Conservation (phyloP, 169 alveolate genomes). For the Besnoitia besnoiti region DNA sequence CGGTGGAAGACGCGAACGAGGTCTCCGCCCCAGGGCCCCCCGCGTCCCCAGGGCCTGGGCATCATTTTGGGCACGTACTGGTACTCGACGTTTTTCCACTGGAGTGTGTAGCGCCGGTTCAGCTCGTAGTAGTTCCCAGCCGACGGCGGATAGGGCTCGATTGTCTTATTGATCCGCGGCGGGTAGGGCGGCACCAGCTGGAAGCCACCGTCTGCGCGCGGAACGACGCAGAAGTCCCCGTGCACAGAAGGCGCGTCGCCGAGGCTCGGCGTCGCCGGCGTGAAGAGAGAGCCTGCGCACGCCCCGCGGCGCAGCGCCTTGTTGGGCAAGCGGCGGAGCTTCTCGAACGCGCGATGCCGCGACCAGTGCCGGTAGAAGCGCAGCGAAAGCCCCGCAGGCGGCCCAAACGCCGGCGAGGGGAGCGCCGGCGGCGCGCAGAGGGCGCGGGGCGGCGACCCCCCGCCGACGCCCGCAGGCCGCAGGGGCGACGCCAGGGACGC, state of each 20-base stretch:
- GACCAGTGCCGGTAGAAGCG: slow-evolving; percentile 8
- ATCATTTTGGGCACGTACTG: slow-evolving; percentile 18
- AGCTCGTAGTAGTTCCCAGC: slow-evolving; percentile 1
- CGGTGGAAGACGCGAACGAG: slow-evolving; percentile 23
- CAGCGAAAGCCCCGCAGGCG: background rate
- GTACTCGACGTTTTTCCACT: slow-evolving; percentile 57
- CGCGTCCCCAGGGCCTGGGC: slow-evolving; percentile 31
- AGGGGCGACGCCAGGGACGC: no score
- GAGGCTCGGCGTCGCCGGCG: background rate
- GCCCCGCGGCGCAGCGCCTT: background rate
- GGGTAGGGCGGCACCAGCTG: slow-evolving; percentile 57
- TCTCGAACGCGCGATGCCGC: background rate
- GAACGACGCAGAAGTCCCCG: slow-evolving; percentile 15
- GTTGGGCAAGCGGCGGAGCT: slow-evolving; percentile 6
- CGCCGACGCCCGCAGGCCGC: no score
- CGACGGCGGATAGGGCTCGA: slow-evolving; percentile 42
- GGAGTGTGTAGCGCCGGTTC: background rate
- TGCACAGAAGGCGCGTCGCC: background rate
- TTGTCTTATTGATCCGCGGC: slow-evolving; percentile 29
- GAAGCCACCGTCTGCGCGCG: slow-evolving; percentile 25
- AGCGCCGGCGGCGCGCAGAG: background rate
- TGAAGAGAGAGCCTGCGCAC: slow-evolving; percentile 15
- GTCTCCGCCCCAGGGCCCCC: slow-evolving; percentile 53
- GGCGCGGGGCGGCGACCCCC: no score
- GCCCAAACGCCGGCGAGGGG: background rate